Conservation (phyloP, 257 asterid species). For the Solanum habrochaites region DNA sequence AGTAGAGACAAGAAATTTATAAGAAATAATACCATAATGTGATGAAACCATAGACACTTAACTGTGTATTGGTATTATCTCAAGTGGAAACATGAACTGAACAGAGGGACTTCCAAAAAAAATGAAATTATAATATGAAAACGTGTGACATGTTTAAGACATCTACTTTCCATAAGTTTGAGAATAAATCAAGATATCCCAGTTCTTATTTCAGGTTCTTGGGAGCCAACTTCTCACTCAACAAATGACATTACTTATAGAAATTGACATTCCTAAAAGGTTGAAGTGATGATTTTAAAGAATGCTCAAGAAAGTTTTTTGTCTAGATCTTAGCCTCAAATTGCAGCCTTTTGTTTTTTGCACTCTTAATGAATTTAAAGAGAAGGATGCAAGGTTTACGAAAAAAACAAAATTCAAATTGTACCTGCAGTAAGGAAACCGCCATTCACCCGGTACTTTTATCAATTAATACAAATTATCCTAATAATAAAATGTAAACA, state of each 20-base stretch:
- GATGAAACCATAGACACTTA: neutral
- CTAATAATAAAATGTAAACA: neutral
- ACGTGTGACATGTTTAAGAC: neutral
- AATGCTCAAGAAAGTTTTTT: neutral
- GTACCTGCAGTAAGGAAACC: slow-evolving; percentile 36
- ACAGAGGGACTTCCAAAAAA: neutral
- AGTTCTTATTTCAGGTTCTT: neutral
- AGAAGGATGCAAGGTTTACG: neutral
- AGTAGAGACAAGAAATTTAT: neutral
- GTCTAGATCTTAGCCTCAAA: neutral
- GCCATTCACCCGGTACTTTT: slow-evolving; percentile 21
- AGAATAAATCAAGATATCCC: neutral
- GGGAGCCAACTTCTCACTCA: neutral
- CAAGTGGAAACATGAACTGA: neutral
- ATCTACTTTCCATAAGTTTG: neutral
- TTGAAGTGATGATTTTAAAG: neutral
- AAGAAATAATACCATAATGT: neutral
- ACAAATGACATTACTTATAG: neutral
- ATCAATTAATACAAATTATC: neutral
- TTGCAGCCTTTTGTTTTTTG: neutral
- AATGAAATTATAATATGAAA: neutral
- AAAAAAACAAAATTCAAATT: neutral
- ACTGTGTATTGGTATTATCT: neutral
- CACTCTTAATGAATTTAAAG: neutral
- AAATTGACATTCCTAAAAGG: neutral